Evolutionary conservation across 1,139 yeast species (phyloP).

Genomic region (Hansenula sp.): DNA sequence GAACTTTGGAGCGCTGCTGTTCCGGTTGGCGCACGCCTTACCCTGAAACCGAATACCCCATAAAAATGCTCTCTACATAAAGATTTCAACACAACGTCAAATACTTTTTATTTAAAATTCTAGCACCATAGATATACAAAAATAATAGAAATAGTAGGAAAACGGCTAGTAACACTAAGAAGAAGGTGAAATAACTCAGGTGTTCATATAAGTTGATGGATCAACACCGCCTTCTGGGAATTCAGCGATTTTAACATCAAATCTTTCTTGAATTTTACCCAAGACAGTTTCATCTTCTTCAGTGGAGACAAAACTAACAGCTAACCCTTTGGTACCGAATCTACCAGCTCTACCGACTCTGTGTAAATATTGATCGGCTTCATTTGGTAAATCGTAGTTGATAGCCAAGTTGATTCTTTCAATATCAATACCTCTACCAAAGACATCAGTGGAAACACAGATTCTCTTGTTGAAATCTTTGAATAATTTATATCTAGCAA

Average conservation of each 20-base stretch:
- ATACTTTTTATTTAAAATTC: too few relatives aligned
- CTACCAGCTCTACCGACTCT: constrained; percentile 99
- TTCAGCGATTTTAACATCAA: constrained; percentile 90
- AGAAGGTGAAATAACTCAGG: too few relatives aligned
- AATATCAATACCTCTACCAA: constrained; percentile 99
- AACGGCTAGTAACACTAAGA: too few relatives aligned
- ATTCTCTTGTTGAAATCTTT: constrained; percentile 98
- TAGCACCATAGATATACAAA: not conserved
- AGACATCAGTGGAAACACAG: constrained; percentile 97
- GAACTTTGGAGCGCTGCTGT: too few relatives aligned
- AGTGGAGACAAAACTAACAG: constrained; percentile 82
- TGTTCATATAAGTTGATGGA: constrained; percentile 97
- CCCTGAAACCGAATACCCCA: not conserved
- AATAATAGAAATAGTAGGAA: not conserved
- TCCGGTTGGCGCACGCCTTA: too few relatives aligned
- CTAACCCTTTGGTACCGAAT: constrained; percentile 98
- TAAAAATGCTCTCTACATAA: not conserved
- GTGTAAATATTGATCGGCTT: constrained; percentile 97
- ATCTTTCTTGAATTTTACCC: constrained; percentile 92
- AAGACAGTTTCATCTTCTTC: constrained; percentile 88
- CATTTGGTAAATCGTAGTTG: constrained; percentile 85
- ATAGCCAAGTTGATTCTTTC: constrained; percentile 98
- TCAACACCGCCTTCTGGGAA: constrained; percentile 99
- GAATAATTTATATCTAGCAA: constrained; percentile 92
- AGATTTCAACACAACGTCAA: not conserved